Base-by-base conservation (phyloP, 169 alveolate genomes). In the Toxoplasma gondii region DNA sequence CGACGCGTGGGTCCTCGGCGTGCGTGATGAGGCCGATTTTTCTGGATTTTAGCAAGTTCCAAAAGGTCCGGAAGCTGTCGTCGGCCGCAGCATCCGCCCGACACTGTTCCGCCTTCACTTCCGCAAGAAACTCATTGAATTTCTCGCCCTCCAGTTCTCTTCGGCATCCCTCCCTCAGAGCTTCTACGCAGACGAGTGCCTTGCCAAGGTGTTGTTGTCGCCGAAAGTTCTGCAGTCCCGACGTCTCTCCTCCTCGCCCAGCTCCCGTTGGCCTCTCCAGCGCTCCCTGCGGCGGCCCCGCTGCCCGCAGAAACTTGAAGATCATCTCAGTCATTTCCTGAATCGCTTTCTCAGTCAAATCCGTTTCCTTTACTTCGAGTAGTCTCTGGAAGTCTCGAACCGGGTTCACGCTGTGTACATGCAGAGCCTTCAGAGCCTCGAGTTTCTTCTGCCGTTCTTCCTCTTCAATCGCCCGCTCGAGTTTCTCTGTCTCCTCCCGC, bases 1-100 rank as follows among this genome's bases (percentile, higher is more conserved):
- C 93, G 7, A 70, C 93, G 88, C 82, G 88, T 1, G 93, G 93
- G 34, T 90, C 93, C 82, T 90, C 93, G 31, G 45, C 93, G 0
- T 69, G 69, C 9, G 93, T 90, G 22, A 90, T 53, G 53, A 90
- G 93, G 39, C 74, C 82, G 19, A 90, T 36, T 45, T 45, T 24
- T 22, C 49, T 70, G 31, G 43, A 17, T 22, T 78, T 34, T 74
- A 90, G 16, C 53, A 67, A 38, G 38, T 36, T 4, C 64, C 67
- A 78, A 36, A 78, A 88, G 54, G 82, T 27, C 36, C 39, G 74
- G 31, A 38, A 7, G 34, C 67, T 36, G 90, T 44, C 34, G 4
- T 49, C 90, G 5, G 90, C 22, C 69, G 90, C n/a, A 4, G 1
- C 45, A 31, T 82, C 67, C 36, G 12, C 90, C 5, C 24, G 38